Conservation (phyloP, 768 basidiomycete genomes). For the Russula ochroleuca region DNA sequence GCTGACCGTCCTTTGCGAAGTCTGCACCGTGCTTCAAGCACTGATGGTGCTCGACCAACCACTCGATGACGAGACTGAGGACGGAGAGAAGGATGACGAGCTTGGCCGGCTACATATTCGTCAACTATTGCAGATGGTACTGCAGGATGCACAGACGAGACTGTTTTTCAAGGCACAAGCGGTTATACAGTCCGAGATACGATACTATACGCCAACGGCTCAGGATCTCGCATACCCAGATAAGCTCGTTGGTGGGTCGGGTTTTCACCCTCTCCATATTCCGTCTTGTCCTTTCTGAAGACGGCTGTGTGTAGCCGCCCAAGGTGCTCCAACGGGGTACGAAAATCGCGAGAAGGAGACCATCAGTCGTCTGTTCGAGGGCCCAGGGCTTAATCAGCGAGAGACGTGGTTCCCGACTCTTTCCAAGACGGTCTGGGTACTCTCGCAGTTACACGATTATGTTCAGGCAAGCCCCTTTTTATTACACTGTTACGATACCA, state of each 20-base stretch:
- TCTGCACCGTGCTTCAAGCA: constrained; percentile 94
- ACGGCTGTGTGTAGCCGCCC: constrained; percentile 38
- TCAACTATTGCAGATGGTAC: constrained; percentile 77
- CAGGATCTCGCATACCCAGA: constrained; percentile 87
- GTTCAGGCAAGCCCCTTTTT: constrained; percentile 61
- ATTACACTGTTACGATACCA: background rate
- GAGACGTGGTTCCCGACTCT: constrained; percentile 93
- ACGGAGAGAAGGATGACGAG: constrained; percentile 39
- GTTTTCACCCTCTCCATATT: background rate
- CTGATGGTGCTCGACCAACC: constrained; percentile 88
- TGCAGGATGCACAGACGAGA: constrained; percentile 95
- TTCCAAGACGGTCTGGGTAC: constrained; percentile 83
- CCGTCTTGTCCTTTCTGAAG: constrained; percentile 1
- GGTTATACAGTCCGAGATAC: constrained; percentile 82
- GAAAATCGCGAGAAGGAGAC: constrained; percentile 66
- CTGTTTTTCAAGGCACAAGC: constrained; percentile 95
- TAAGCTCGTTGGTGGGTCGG: constrained; percentile 63
- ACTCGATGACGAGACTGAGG: constrained; percentile 36
- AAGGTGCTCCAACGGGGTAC: constrained; percentile 41
- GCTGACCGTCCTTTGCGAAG: constrained; percentile 83
- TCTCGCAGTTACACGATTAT: constrained; percentile 85
- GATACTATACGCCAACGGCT: constrained; percentile 69
- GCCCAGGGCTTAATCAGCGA: constrained; percentile 67
- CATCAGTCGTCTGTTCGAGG: constrained; percentile 61
- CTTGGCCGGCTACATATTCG: constrained; percentile 70